phyloP scores from a whole-genome alignment of 225 moss, liverwort and hornwort genomes.

The Climacium dendroides region DNA sequence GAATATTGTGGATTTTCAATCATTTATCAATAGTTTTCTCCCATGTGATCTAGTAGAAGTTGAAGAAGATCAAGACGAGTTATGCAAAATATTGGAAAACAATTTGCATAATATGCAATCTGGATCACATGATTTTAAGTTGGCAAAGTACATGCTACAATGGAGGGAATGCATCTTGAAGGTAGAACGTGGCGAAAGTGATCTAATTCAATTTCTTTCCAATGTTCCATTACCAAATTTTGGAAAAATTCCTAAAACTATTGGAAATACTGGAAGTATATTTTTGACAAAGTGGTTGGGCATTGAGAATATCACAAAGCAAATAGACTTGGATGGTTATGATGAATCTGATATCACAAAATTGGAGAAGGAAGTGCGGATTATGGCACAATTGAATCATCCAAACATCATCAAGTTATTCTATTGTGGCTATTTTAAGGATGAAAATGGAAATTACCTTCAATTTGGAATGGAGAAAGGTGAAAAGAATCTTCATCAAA shows the following conservation, averaged over 20 bases:
- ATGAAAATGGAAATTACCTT: neutral
- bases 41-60: neutral
- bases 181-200: neutral
- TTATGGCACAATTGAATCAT: neutral
- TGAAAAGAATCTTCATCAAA: neutral
- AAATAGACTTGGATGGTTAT: neutral
- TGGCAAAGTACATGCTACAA: neutral
- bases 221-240: neutral
- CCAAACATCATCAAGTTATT: neutral
- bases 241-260: rapidly evolving
- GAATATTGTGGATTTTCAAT: neutral
- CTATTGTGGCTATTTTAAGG: neutral
- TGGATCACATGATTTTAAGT: neutral
- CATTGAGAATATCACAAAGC: no score
- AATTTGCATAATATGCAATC: neutral
- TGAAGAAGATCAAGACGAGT: neutral
- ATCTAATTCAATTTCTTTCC: neutral
- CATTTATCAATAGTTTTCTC: neutral
- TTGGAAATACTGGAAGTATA: neutral
- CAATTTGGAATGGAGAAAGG: neutral
- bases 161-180: neutral
- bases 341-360: neutral
- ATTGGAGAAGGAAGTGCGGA: neutral
- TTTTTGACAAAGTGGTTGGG: neutral
- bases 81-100: neutral